Evolutionary conservation across 2,329 filamentous ascomycete species (phyloP).

Genomic region (Intubia oerlemansii): DNA sequence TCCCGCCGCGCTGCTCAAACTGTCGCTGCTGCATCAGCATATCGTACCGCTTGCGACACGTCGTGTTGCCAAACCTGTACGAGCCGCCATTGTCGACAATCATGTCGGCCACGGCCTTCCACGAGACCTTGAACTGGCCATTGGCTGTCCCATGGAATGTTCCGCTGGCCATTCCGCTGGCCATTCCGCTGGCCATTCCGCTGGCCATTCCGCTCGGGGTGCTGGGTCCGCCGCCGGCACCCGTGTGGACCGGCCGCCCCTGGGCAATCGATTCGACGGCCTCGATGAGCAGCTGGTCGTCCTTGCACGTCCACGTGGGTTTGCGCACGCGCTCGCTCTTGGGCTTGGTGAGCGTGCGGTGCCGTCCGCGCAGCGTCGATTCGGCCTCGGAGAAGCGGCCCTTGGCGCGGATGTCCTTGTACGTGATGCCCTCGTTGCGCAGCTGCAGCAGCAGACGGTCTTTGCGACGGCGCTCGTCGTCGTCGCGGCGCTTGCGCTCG

Average conservation of each 20-base stretch:
- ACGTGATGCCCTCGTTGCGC: conserved; percentile 36
- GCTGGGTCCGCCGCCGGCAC: too few relatives aligned
- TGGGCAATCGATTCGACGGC: conserved; percentile 17
- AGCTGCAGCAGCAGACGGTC: conserved; percentile 30
- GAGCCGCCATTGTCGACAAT: conserved; percentile 29
- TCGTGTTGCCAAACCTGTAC: conserved; percentile 36
- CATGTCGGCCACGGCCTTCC: conserved; percentile 34
- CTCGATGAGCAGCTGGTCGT: conserved; percentile 25
- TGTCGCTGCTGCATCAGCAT: conserved; percentile 15
- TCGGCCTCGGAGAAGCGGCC: conserved; percentile 42
- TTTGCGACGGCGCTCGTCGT: conserved; percentile 9
- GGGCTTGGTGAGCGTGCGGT: conserved; percentile 41
- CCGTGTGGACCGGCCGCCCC: conserved; percentile 12
- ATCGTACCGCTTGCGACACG: conserved; percentile 36
- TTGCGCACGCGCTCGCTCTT: conserved; percentile 40
- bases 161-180: too few relatives aligned
- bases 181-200: too few relatives aligned
- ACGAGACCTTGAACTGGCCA: conserved; percentile 23
- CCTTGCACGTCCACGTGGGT: conserved; percentile 38
- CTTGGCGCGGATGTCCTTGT: conserved; percentile 36
- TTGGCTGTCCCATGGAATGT: too few relatives aligned
- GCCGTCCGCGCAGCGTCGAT: conserved; percentile 50
- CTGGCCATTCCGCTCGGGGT: too few relatives aligned
- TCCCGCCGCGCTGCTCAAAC: too few relatives aligned
- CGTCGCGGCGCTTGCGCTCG: not conserved